These are phyloP conservation scores for Aureobasidium sp. DNA, from an alignment of 2,329 filamentous ascomycete genomes.

Conservation along the genomic window DNA sequence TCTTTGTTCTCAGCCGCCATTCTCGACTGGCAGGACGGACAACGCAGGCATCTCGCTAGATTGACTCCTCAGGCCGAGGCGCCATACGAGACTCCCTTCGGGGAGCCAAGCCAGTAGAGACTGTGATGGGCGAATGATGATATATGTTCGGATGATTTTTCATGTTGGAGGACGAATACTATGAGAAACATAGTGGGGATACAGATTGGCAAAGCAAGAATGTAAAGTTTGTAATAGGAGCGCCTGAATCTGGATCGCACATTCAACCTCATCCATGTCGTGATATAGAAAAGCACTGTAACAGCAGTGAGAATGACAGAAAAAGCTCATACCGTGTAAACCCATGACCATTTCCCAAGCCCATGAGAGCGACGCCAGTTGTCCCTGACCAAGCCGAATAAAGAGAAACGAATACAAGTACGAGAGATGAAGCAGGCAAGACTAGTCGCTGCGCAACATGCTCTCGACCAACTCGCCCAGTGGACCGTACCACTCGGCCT, in stretches of 20 bases:
- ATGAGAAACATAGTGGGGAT: background rate
- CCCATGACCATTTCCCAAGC: background rate
- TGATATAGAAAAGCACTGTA: background rate
- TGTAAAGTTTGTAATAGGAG: background rate
- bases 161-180: background rate
- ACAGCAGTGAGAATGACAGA: background rate
- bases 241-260: background rate
- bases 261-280: background rate
- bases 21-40: constrained; percentile 72
- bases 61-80: constrained; percentile 76
- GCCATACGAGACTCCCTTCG: constrained; percentile 58
- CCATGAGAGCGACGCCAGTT: background rate
- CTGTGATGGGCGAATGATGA: background rate
- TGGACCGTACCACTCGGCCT: constrained; percentile 86
- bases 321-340: constrained; percentile 1
- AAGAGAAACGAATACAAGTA: too few relatives aligned
- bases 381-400: background rate
- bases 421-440: constrained; percentile 16
- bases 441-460: constrained; percentile 84
- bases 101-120: constrained; percentile 18
- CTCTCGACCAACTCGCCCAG: constrained; percentile 93
- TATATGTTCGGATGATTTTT: background rate
- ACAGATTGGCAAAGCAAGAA: background rate
- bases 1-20: constrained; percentile 45
- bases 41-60: constrained; percentile 69